phyloP scores from a whole-genome alignment of 179 eudicot species.

The Spergularia azorica region DNA sequence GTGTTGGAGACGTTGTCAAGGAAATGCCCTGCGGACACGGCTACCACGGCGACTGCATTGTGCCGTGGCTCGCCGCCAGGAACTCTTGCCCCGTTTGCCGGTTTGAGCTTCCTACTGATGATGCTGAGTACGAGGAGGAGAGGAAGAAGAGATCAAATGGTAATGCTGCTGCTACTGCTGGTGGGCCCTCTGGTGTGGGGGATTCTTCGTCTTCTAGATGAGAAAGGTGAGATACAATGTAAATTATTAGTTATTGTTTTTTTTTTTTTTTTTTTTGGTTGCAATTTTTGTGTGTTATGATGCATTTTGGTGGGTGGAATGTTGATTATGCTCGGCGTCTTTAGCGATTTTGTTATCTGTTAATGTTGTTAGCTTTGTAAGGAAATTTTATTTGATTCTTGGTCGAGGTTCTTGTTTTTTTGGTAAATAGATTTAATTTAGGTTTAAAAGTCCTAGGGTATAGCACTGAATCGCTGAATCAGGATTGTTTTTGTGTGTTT shows the following conservation, averaged over 20 bases:
- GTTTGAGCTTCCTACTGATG: slow-evolving; percentile 80
- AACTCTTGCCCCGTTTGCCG: slow-evolving; percentile 90
- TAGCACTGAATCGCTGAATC: too few species aligned
- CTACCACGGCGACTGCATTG: slow-evolving; percentile 80
- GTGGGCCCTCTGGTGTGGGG: background rate
- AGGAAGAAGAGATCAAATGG: slow-evolving; percentile 41
- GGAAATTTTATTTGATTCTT: too few species aligned
- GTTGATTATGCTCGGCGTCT: background rate
- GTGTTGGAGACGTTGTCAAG: slow-evolving; percentile 61
- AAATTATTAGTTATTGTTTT: slow-evolving; percentile 8
- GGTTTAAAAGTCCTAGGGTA: too few species aligned
- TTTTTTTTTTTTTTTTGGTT: background rate
- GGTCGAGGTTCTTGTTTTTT: too few species aligned
- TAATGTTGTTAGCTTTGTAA: too few species aligned
- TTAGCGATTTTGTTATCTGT: background rate
- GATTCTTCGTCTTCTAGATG: background rate
- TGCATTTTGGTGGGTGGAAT: background rate
- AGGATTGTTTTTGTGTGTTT: too few species aligned
- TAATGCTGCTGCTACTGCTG: background rate
- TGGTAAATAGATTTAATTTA: too few species aligned
- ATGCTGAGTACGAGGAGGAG: slow-evolving; percentile 73
- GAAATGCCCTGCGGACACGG: slow-evolving; percentile 84
- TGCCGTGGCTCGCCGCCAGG: slow-evolving; percentile 75
- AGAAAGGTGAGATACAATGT: slow-evolving; percentile 22
- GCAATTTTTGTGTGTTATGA: background rate